These are phyloP conservation scores for Piromyces sp. DNA, from an alignment of 192 early-diverging fungal species.

Conservation along the genomic window DNA sequence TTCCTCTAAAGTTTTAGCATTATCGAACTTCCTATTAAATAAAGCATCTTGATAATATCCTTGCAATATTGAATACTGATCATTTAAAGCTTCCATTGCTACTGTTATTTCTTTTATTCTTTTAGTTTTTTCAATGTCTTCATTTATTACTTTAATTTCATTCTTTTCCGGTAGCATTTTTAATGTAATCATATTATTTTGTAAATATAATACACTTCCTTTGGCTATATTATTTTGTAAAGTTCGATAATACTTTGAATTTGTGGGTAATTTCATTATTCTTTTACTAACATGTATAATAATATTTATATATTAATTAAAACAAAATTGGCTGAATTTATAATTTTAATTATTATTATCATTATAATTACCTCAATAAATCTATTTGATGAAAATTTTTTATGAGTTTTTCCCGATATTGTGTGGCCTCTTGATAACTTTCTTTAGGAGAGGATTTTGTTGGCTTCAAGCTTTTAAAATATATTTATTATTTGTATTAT, in stretches of 20 bases:
- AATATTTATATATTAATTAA: neutral
- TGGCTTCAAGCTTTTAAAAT: neutral
- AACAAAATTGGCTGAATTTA: no score
- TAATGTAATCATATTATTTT: neutral
- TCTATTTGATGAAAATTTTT: neutral
- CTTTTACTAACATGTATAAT: neutral
- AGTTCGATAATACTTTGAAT: neutral
- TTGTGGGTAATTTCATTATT: neutral
- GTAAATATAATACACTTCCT: neutral
- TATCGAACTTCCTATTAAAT: neutral
- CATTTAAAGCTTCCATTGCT: neutral
- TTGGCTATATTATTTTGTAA: neutral
- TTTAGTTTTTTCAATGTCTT: neutral
- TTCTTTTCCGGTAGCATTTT: neutral
- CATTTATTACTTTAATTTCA: neutral
- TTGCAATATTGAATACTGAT: neutral
- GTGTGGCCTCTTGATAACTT: neutral
- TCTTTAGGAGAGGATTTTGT: neutral
- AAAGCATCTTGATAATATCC: neutral
- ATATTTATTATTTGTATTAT: no score
- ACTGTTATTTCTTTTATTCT: neutral
- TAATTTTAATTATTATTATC: no score
- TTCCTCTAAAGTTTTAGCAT: neutral
- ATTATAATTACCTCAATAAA: neutral
- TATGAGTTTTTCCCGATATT: neutral